A percentile compares a stretch with the other conserved stretches of the same genome.
Conservation (phyloP, 495 filamentous ascomycete genomes). For the Endocarpon pusillum region DNA sequence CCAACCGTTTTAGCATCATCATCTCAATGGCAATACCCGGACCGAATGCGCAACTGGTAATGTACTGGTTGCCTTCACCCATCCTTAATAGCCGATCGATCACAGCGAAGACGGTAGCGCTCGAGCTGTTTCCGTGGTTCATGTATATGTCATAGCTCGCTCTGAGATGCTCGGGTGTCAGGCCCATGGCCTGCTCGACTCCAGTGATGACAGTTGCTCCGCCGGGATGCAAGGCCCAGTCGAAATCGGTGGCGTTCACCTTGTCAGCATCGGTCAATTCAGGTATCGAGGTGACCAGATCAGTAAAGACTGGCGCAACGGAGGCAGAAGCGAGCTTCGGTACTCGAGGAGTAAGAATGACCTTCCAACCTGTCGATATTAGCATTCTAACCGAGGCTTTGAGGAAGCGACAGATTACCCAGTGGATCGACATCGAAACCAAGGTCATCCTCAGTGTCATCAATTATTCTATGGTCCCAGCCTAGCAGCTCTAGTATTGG, state of each 20-base stretch:
- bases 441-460: constrained; percentile 36
- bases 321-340: constrained; percentile 31
- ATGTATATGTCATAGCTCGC: constrained; percentile 47
- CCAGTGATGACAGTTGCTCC: constrained; percentile 45
- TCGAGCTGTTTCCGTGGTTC: constrained; percentile 43
- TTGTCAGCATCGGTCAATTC: constrained; percentile 24
- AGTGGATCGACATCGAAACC: constrained; percentile 42
- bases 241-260: constrained; percentile 30
- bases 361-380: constrained; percentile 31
- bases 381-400: not conserved
- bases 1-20: constrained; percentile 26
- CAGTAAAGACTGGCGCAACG: constrained; percentile 30
- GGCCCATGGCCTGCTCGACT: constrained; percentile 33
- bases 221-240: constrained; percentile 55
- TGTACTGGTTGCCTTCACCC: constrained; percentile 32
- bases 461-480: constrained; percentile 37
- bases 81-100: constrained; percentile 38
- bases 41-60: constrained; percentile 49
- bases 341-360: constrained; percentile 38
- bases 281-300: constrained; percentile 25
- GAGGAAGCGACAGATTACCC: constrained; percentile 13
- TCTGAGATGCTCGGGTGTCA: constrained; percentile 39
- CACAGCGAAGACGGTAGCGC: constrained; percentile 43
- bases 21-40: constrained; percentile 48
- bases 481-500: constrained; percentile 39